A percentile compares a stretch with the other conserved stretches of the same genome.
Conservation (phyloP, 768 basidiomycete genomes). For the Mycena latifolia region DNA sequence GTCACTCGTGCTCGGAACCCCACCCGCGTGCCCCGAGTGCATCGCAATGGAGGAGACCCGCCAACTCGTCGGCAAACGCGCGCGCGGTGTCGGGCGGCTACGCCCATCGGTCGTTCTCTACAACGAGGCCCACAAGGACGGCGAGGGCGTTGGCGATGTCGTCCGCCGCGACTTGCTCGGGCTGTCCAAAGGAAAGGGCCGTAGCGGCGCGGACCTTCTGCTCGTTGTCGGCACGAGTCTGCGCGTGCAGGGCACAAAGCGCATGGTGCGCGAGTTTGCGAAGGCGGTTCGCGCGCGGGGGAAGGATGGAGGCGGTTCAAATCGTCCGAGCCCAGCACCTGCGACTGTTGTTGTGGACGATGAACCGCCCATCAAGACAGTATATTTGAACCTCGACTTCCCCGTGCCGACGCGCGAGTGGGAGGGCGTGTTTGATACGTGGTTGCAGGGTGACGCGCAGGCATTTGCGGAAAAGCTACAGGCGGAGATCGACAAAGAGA, state of each 20-base stretch:
- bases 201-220: conserved; percentile 83
- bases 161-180: conserved; percentile 88
- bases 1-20: conserved; percentile 69
- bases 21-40: conserved; percentile 87
- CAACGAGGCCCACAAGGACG: conserved; percentile 89
- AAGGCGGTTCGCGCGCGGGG: conserved; percentile 77
- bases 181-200: conserved; percentile 72
- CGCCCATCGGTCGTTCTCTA: conserved; percentile 93
- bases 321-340: conserved; percentile 57
- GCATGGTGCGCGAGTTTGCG: conserved; percentile 90
- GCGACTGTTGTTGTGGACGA: conserved; percentile 65
- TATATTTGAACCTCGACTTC: conserved; percentile 91
- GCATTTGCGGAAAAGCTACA: conserved; percentile 73
- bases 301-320: conserved; percentile 45
- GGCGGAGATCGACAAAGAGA: conserved; percentile 69
- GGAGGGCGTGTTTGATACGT: conserved; percentile 92
- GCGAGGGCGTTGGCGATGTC: conserved; percentile 87
- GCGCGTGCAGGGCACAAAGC: conserved; percentile 90
- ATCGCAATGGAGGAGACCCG: conserved; percentile 75
- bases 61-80: conserved; percentile 80
- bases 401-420: conserved; percentile 88
- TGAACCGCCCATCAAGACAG: conserved; percentile 68
- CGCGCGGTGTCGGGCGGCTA: conserved; percentile 82
- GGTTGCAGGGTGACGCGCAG: conserved; percentile 92
- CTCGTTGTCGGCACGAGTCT: conserved; percentile 93